phyloP scores from a whole-genome alignment of 257 asterid species.

The Jasminum sambac region DNA sequence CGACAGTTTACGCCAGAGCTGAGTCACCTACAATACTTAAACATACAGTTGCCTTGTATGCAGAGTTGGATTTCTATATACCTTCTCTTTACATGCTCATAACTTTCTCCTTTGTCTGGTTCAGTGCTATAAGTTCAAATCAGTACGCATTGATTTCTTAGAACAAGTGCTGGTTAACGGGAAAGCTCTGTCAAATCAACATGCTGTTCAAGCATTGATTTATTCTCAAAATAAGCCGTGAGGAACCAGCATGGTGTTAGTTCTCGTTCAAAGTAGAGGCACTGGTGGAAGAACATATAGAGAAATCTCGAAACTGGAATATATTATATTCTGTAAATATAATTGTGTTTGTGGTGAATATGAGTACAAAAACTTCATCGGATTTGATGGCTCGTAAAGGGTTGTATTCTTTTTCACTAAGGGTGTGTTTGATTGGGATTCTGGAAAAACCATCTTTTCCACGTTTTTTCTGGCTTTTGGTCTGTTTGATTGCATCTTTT shows the following conservation, averaged over 20 bases:
- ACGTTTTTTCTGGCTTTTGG: too few relatives aligned
- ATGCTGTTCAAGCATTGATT: conserved; percentile 62
- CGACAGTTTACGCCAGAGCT: background rate
- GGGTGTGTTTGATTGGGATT: too few relatives aligned
- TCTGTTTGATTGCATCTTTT: too few relatives aligned
- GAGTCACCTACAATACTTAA: background rate
- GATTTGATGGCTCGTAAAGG: too few relatives aligned
- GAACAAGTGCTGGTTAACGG: conserved; percentile 93
- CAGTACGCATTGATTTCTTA: conserved; percentile 80
- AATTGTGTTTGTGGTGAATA: too few relatives aligned
- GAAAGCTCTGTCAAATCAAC: conserved; percentile 48
- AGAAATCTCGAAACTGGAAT: too few relatives aligned
- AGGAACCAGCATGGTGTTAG: conserved; percentile 15
- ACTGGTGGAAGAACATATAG: background rate
- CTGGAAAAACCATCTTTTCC: too few relatives aligned
- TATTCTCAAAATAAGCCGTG: conserved; percentile 78
- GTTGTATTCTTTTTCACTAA: too few relatives aligned
- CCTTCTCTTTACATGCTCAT: background rate
- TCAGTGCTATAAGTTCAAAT: conserved; percentile 77
- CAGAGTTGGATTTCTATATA: background rate
- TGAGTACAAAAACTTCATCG: too few relatives aligned
- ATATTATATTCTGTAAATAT: too few relatives aligned
- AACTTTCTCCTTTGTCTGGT: conserved; percentile 20
- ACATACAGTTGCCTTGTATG: background rate
- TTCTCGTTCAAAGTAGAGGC: background rate